Conservation (phyloP, 352 stramenopile genomes). For the Phytopythium vexans region DNA sequence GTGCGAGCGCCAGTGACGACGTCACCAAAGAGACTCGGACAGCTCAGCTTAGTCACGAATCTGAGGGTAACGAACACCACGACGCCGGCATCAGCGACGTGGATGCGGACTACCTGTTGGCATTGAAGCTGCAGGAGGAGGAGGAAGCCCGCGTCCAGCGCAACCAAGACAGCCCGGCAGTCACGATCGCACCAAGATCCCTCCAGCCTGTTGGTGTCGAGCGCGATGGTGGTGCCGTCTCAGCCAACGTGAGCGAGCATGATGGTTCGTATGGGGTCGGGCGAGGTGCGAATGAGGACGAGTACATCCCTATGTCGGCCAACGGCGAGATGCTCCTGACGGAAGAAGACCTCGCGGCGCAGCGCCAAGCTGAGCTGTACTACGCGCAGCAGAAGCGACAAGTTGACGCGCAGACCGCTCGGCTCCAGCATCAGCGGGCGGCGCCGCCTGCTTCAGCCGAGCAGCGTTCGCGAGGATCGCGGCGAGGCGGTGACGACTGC, state of each 20-base stretch:
- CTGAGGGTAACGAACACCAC: neutral
- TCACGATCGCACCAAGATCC: conserved; percentile 10
- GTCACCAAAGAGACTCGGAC: conserved; percentile 4
- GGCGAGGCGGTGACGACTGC: conserved; percentile 28
- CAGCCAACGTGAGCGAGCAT: conserved; percentile 5
- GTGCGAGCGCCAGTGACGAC: conserved; percentile 1
- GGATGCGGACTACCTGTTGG: conserved; percentile 71
- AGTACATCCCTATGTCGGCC: conserved; percentile 36
- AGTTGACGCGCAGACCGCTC: conserved; percentile 32
- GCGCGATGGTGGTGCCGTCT: conserved; percentile 1
- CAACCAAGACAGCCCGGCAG: conserved; percentile 11
- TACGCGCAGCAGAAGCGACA: conserved; percentile 73
- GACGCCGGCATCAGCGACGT: conserved; percentile 10
- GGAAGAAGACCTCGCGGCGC: conserved; percentile 61
- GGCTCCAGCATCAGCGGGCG: conserved; percentile 29
- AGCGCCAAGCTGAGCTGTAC: conserved; percentile 62
- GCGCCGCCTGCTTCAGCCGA: conserved; percentile 55
- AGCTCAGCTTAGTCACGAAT: neutral
- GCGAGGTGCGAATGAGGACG: conserved; percentile 21
- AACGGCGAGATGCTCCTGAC: conserved; percentile 62
- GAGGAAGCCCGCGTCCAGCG: conserved; percentile 45
- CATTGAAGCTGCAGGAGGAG: conserved; percentile 73
- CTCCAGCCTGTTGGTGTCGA: conserved; percentile 15
- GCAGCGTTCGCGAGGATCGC: neutral
- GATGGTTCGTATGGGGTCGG: conserved; percentile 5